Conservation (phyloP, 768 basidiomycete genomes). For the Podaxis rugospora region DNA sequence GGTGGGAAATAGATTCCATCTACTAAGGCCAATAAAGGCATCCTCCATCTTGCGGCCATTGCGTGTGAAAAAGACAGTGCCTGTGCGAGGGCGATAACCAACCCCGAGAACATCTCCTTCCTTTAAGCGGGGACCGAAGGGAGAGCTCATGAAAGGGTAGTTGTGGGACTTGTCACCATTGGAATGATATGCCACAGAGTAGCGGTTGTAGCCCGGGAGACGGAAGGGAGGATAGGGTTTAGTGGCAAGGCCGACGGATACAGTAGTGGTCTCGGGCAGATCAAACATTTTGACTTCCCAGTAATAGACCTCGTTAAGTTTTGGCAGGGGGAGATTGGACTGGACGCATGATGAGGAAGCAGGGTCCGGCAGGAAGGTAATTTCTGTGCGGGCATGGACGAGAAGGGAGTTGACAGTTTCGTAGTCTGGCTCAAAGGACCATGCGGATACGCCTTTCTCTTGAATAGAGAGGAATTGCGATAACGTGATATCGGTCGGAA, state of each 20-base stretch:
- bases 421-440: conserved; percentile 99
- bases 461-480: conserved; percentile 99
- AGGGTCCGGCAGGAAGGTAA: conserved; percentile 96
- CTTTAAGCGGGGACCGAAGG: conserved; percentile 80
- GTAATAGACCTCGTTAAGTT: conserved; percentile 98
- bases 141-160: conserved; percentile 84
- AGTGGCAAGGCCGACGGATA: conserved; percentile 93
- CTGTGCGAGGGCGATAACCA: conserved; percentile 93
- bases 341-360: conserved; percentile 92
- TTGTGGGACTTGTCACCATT: conserved; percentile 97
- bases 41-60: conserved; percentile 98
- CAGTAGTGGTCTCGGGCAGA: conserved; percentile 79
- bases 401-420: conserved; percentile 90
- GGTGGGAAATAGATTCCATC: conserved; percentile 94
- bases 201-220: conserved; percentile 78
- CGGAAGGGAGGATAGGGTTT: conserved; percentile 97
- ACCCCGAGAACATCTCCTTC: conserved; percentile 96
- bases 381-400: conserved; percentile 94
- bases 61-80: conserved; percentile 98
- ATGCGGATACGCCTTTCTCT: conserved; percentile 98
- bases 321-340: conserved; percentile 94
- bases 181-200: conserved; percentile 93
- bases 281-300: conserved; percentile 99
- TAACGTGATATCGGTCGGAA: conserved; percentile 95
- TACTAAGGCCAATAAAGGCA: conserved; percentile 85